phyloP scores from a whole-genome alignment of 495 filamentous ascomycete species.

The Pseudevernia furfuracea region DNA sequence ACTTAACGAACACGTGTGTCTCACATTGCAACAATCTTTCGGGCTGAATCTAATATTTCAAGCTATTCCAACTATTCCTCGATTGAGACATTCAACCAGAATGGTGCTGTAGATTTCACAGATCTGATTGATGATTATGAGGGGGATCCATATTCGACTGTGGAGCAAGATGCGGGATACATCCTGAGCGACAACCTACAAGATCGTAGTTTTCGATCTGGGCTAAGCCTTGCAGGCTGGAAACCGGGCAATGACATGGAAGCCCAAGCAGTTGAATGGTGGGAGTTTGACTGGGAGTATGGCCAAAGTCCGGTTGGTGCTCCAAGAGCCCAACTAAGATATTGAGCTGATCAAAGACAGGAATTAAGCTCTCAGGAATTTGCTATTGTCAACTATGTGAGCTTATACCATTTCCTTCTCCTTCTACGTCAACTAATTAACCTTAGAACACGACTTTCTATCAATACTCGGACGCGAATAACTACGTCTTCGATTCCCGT shows the following conservation, averaged over 20 bases:
- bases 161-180: conserved; percentile 50
- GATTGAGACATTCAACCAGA: conserved; percentile 53
- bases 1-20: neutral
- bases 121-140: conserved; percentile 46
- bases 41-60: conserved; percentile 14
- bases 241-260: conserved; percentile 50
- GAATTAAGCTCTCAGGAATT: conserved; percentile 42
- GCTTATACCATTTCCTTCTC: neutral
- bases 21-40: neutral
- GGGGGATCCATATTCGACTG: conserved; percentile 39
- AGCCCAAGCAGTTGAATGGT: conserved; percentile 59
- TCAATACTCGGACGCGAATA: conserved; percentile 51
- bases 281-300: conserved; percentile 53
- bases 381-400: conserved; percentile 34
- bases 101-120: conserved; percentile 45
- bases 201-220: conserved; percentile 55
- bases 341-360: conserved; percentile 12
- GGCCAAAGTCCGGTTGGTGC: conserved; percentile 36
- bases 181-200: conserved; percentile 54
- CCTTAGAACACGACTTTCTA: conserved; percentile 41
- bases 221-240: conserved; percentile 56
- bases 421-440: neutral
- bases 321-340: neutral
- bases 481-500: conserved; percentile 58
- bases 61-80: conserved; percentile 55